phyloP scores from a whole-genome alignment of 345 rosid species.

The Garcia nutans region DNA sequence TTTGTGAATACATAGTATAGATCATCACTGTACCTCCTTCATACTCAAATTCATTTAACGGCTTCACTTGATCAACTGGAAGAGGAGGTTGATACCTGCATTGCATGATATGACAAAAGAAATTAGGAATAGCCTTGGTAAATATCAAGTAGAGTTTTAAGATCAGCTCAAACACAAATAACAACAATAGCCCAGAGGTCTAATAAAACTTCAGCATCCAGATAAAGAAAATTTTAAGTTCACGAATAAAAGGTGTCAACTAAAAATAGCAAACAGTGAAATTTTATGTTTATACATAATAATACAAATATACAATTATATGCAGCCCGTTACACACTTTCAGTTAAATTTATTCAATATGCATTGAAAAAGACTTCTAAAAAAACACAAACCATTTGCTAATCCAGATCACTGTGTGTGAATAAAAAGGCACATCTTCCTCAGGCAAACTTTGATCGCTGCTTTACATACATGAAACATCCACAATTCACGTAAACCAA shows the following conservation, averaged over 20 bases:
- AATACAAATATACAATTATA: neutral
- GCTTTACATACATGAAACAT: neutral
- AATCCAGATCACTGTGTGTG: too few relatives aligned
- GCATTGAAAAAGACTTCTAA: neutral
- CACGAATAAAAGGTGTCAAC: neutral
- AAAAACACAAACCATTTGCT: too few relatives aligned
- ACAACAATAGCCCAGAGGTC: neutral
- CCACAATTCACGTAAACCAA: neutral
- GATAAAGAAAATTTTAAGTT: neutral
- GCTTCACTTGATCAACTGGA: conserved; percentile 38
- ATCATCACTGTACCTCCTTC: conserved; percentile 27
- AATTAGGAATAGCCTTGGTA: neutral
- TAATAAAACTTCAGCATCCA: neutral
- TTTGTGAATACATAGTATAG: neutral
- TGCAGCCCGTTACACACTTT: neutral
- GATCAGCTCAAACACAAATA: neutral
- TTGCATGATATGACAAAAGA: neutral
- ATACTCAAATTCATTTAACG: conserved; percentile 27
- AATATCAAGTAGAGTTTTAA: neutral
- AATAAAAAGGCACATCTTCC: neutral
- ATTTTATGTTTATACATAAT: neutral
- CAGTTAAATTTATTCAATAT: neutral
- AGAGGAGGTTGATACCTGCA: conserved; percentile 38
- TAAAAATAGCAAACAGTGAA: neutral
- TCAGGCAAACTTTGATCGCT: neutral